Percentiles rank a stretch among this genome's conserved stretches.
Conservation (phyloP, 1,284 basidiomycete genomes). For the Cryptococcus sp. region DNA sequence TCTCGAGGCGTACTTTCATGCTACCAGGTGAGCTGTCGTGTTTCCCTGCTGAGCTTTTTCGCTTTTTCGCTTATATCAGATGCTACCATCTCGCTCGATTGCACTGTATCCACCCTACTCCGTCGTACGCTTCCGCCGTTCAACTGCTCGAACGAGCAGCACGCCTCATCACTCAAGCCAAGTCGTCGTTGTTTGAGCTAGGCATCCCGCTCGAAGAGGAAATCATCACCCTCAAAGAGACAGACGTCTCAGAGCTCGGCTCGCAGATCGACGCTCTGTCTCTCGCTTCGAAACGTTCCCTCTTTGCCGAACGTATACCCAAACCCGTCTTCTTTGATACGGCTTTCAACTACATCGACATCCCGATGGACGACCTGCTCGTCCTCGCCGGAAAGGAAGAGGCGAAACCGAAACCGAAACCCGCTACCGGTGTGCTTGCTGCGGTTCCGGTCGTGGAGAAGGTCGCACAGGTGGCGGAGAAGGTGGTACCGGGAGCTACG, state of each 20-base stretch:
- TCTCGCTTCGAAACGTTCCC: conserved; percentile 62
- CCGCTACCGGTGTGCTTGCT: too few relatives aligned
- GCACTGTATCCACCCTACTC: conserved; percentile 43
- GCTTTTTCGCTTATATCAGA: too few relatives aligned
- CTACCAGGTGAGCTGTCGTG: conserved; percentile 56
- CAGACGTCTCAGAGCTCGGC: conserved; percentile 54
- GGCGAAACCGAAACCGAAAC: conserved; percentile 11
- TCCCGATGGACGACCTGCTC: conserved; percentile 71
- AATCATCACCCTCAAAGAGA: conserved; percentile 21
- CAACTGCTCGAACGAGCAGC: conserved; percentile 36
- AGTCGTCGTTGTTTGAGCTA: conserved; percentile 18
- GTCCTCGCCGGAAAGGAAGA: conserved; percentile 59
- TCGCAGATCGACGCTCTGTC: conserved; percentile 52
- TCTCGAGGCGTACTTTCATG: conserved; percentile 65
- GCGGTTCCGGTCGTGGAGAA: conserved; percentile 9
- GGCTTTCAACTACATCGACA: conserved; percentile 82
- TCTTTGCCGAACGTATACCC: conserved; percentile 73
- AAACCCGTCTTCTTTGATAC: conserved; percentile 89
- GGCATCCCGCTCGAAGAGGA: conserved; percentile 30
- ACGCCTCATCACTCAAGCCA: conserved; percentile 23
- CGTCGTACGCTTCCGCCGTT: conserved; percentile 38
- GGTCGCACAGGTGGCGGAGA: conserved; percentile 17
- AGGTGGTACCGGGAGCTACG: conserved; percentile 11
- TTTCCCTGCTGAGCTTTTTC: too few relatives aligned
- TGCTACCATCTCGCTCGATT: conserved; percentile 42